Evolutionary conservation across 2,329 filamentous ascomycete genomes (phyloP), one percentile per base, ranked within the genome.

Genomic region (Stemphylium vesicarium): DNA sequence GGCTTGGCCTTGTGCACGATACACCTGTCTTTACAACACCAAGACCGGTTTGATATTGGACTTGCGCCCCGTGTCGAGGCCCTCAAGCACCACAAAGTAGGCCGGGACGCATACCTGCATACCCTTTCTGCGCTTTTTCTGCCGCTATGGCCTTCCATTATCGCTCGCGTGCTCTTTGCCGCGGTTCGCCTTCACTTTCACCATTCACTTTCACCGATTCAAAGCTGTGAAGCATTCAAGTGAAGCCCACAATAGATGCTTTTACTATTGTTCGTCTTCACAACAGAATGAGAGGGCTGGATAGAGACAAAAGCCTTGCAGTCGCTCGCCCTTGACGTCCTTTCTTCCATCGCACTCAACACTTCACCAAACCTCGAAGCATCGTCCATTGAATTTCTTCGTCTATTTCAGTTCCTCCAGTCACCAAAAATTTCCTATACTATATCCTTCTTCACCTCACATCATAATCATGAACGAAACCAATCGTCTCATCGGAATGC

Each of bases 401-500:
- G 38, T 50, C 46, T 29, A 36, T 31, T 33, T 12, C 45, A 24
- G 53, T 16, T 22, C 24, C 16, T 24, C 15, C 32, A 38, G 40
- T 40, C 39, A 24, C 26, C 20, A 15, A 16, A 42, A 9, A 22
- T 16, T 42, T 33, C 12, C 26, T 35, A 24, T 26, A 13, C 38
- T 16, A 12, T 32, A 20, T 35, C 32, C 39, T 49, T 22, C 22
- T 42, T 42, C 37, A 37, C 40, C 39, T 22, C 18, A 37, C 37
- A 51, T 38, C 33, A 42, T 50, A 55, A 61, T 40, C 33, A 71
- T 71, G 67, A 43, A 59, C 38, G 66, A 72, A 44, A 49, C 57
- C 12, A 44, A 50, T 52, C 61, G 64, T 50, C 60, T 69, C 32
- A 58, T 66, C 29, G 54, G 22, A 38, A 57, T 73, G 60, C 60